phyloP scores from a whole-genome alignment of 2,329 filamentous ascomycete genomes.

The Xylariaceae sp. region DNA sequence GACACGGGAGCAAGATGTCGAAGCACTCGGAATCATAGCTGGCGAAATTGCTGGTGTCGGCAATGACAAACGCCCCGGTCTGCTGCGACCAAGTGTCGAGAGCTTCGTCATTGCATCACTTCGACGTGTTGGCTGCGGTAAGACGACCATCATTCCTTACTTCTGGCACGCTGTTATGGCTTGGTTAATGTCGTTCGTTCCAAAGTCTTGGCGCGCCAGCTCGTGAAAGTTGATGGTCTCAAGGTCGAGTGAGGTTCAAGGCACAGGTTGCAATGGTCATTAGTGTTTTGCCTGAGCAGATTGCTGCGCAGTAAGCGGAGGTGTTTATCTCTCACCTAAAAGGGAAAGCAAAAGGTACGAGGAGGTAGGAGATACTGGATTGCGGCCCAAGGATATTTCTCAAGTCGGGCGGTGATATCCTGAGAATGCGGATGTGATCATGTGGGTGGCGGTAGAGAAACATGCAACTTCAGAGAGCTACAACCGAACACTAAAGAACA shows the following conservation, averaged over 20 bases:
- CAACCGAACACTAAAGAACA: too few species aligned
- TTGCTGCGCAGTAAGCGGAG: background rate
- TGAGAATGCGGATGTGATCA: too few species aligned
- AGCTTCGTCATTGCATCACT: slow-evolving; percentile 13
- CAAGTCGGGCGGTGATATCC: too few species aligned
- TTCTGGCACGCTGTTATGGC: slow-evolving; percentile 4
- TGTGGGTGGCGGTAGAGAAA: too few species aligned
- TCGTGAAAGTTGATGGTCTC: too few species aligned
- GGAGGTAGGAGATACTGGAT: too few species aligned
- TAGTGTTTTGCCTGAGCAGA: background rate
- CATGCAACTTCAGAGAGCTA: too few species aligned
- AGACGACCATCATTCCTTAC: slow-evolving; percentile 7
- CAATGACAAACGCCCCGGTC: background rate
- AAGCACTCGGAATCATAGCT: slow-evolving; percentile 8
- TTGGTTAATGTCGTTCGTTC: background rate
- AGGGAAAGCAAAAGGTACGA: background rate
- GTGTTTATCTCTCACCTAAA: background rate
- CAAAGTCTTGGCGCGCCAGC: background rate
- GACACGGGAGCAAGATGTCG: slow-evolving; percentile 11
- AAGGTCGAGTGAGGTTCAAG: background rate
- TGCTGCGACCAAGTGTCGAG: slow-evolving; percentile 3
- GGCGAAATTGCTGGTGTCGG: slow-evolving; percentile 8
- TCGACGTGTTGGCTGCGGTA: slow-evolving; percentile 6
- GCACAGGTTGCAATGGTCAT: background rate
- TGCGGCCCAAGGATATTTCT: too few species aligned